Evolutionary conservation across 1,284 basidiomycete species (phyloP), one percentile per base, ranked within the genome.

Genomic region (Anthracocystis setariae): DNA sequence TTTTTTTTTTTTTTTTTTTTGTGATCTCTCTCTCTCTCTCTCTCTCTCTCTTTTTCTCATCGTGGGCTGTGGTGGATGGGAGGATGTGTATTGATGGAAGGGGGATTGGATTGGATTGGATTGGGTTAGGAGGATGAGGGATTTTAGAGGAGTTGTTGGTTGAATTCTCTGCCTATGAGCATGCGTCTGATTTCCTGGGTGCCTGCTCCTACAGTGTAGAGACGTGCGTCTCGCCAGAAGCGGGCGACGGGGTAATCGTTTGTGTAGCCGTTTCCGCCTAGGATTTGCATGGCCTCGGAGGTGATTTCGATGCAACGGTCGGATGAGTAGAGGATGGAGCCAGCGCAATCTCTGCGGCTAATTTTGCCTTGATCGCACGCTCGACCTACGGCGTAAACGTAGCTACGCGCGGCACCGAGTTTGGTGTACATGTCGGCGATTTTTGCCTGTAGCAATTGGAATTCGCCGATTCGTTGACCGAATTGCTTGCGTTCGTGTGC

Each of bases 391-490:
- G 92, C 91, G 83, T 97, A 97, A 44, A 95, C 92, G 82, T 96
- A 96, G 27, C 92, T 87, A 54, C 94, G 87, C 57, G 91, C 91
- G 5, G 94, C 92, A 74, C 90, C 91, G 49, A 97, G 85, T 82
- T 91, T 93, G 18, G 94, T 96, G 83, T 96, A 97, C 94, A 97
- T 97, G 83, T 97, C 94, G 18, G 86, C 85, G 59, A 86, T 80
- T 76, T 85, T 84, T 88, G 92, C 94, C 88, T 97, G 94, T 90
- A 97, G 94, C 53, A 96, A 84, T 83, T 97, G 94, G 86, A 97
- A 96, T 33, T 90, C 90, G n/a, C 90, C 94, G 47, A 97, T 87
- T 4, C 90, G 88, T 76, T 89, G 87, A 39, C 90, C 91, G 77
- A 97, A 97, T 81, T 97, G 94, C 83, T 93, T 89, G 71, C 94